Percentiles rank a stretch among this genome's conserved stretches.
These are phyloP conservation scores for Cercophora sp. DNA, from an alignment of 495 filamentous ascomycete genomes.

Conservation along the genomic window DNA sequence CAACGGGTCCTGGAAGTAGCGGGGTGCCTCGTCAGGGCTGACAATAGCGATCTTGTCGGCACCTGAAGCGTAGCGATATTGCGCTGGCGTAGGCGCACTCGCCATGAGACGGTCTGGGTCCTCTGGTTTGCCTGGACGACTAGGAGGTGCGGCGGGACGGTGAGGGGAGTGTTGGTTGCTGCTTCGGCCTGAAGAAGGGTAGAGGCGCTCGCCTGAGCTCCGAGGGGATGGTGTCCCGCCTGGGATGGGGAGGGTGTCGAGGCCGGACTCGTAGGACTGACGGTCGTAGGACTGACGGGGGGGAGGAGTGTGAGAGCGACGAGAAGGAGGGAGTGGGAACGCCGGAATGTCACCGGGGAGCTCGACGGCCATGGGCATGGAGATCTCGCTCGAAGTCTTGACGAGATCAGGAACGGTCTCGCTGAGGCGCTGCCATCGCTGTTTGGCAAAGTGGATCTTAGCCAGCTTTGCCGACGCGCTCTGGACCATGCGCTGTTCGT, in stretches of 20 bases:
- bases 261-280: constrained; percentile 46
- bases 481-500: constrained; percentile 70
- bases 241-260: constrained; percentile 36
- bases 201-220: constrained; percentile 38
- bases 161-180: constrained; percentile 29
- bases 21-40: constrained; percentile 54
- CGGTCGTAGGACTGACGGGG: no score
- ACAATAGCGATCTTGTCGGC: constrained; percentile 60
- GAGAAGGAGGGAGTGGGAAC: constrained; percentile 18
- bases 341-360: constrained; percentile 44
- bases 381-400: constrained; percentile 32
- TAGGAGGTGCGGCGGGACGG: constrained; percentile 28
- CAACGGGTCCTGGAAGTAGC: constrained; percentile 42
- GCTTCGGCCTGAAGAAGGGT: constrained; percentile 30
- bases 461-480: constrained; percentile 77
- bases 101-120: constrained; percentile 45
- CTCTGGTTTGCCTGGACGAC: constrained; percentile 16
- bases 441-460: constrained; percentile 68
- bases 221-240: constrained; percentile 37
- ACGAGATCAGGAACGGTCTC: constrained; percentile 27
- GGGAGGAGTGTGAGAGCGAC: constrained; percentile 34
- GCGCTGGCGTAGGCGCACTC: constrained; percentile 49
- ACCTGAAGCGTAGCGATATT: constrained; percentile 45
- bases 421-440: constrained; percentile 35
- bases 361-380: constrained; percentile 42